Evolutionary conservation across 805 yeast genomes (phyloP).

Genomic region (Clavispora fructus): DNA sequence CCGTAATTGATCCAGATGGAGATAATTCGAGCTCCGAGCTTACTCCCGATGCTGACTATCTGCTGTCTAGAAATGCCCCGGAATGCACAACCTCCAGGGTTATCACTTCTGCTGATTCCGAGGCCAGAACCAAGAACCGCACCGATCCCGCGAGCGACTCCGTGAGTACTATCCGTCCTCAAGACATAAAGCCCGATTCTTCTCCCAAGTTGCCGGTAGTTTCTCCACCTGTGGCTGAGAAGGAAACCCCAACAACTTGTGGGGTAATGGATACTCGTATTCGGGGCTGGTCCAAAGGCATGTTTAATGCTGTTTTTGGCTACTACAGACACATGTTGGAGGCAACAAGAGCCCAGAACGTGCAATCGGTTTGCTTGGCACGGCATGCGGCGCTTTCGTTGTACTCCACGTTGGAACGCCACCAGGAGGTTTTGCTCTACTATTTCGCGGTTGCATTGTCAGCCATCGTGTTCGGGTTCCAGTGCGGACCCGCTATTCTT

Average conservation of each 20-base stretch:
- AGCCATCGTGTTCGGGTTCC: neutral
- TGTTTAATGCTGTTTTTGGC: neutral
- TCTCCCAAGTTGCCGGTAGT: neutral
- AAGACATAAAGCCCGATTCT: neutral
- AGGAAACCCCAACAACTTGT: neutral
- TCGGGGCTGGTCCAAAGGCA: neutral
- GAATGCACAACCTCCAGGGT: neutral
- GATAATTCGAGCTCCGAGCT: neutral
- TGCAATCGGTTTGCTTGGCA: neutral
- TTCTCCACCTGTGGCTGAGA: neutral
- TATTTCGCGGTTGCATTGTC: neutral
- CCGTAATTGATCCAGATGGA: conserved; percentile 1
- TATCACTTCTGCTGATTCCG: neutral
- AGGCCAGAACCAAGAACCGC: neutral
- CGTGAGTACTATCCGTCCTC: neutral
- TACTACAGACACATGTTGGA: neutral
- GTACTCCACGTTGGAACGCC: conserved; percentile 3
- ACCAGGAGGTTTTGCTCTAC: conserved; percentile 5
- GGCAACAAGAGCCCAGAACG: neutral
- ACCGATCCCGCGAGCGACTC: neutral
- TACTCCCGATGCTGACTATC: neutral
- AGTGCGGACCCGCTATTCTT: neutral
- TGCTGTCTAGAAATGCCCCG: neutral
- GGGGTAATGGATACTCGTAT: neutral
- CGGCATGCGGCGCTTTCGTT: neutral